Evolutionary conservation across 192 early-diverging fungal genomes (phyloP), one percentile per base, ranked within the genome.

Genomic region (Thamnidium elegans): DNA sequence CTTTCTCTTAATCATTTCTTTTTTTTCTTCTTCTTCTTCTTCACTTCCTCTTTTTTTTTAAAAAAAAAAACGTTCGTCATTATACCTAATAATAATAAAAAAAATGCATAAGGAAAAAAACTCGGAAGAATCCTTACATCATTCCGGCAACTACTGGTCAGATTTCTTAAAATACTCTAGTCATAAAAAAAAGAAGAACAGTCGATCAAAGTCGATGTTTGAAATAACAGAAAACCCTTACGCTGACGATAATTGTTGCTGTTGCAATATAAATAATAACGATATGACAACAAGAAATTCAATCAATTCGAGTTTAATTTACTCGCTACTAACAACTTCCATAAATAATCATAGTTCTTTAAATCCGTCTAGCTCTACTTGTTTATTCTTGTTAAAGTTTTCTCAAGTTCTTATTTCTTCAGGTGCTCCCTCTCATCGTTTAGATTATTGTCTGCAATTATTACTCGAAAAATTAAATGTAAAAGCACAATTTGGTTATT

Each of bases 371-470:
- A 39, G 9, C 4, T 39, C 36, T 1, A 39, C 42, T 19, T 30
- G 56, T n/a, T 31, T 47, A 15, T 66, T 66, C 32, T 23, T 66
- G 13, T 46, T 66, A 9, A 44, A 55, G 36, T 66, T 66, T 10
- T 36, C 54, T 26, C 44, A 55, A 66, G 43, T 44, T 7, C 47
- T 66, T 1, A 44, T 58, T 48, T 31, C 39, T 10, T 46, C 30
- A 6, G 64, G 64, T 26, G 64, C 64, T 3, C 64, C 64, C 7
- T 66, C 54, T 15, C 64, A 66, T 66, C 64, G 64, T 8, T 26
- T 66, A 11, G 64, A 66, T 20, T 54, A 66, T 47, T 66, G 64
- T n/a, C 43, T 46, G 13, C 64, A 66, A 15, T 31, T 56, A 20
- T 23, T 66, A 34, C 20, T 47, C 20, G 23, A 58, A 14, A 66